Percentiles rank a stretch among this genome's conserved stretches.
phyloP scores from a whole-genome alignment of 176 grass and related monocot genomes.

The Phragmites australis region DNA sequence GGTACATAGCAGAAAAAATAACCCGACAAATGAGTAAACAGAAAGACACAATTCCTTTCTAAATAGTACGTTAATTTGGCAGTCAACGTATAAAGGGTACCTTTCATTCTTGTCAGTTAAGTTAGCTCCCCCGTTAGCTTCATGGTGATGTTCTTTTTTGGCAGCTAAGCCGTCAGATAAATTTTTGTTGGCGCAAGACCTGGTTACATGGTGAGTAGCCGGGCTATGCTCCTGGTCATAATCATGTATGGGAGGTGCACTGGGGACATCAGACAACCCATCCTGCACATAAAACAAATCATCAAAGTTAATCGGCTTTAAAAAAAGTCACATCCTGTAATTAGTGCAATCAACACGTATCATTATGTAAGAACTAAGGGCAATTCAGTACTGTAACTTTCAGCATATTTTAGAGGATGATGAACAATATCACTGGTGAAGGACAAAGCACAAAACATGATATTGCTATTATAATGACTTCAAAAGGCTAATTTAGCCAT shows the following conservation, averaged over 20 bases:
- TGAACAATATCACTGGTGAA: background rate
- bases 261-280: slow-evolving; percentile 70
- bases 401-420: background rate
- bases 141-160: slow-evolving; percentile 37
- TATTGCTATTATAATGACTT: background rate
- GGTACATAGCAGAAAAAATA: slow-evolving; percentile 34
- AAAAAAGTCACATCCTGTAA: background rate
- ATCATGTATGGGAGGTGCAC: slow-evolving; percentile 90
- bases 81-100: slow-evolving; percentile 42
- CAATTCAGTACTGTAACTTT: background rate
- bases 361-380: slow-evolving; percentile 19
- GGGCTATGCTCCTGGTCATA: slow-evolving; percentile 61
- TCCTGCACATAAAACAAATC: slow-evolving; percentile 45
- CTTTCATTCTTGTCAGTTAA: slow-evolving; percentile 56
- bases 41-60: slow-evolving; percentile 3
- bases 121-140: slow-evolving; percentile 43
- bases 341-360: background rate
- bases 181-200: slow-evolving; percentile 37
- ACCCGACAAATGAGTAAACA: slow-evolving; percentile 33
- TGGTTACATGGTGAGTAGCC: slow-evolving; percentile 38
- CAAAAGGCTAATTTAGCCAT: background rate
- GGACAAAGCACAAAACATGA: background rate
- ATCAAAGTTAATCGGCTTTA: background rate
- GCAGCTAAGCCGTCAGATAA: slow-evolving; percentile 37
- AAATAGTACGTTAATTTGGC: slow-evolving; percentile 24